These are phyloP conservation scores for Musa schizocarpa DNA, from an alignment of 176 grass and related monocot genomes.

Conservation along the genomic window DNA sequence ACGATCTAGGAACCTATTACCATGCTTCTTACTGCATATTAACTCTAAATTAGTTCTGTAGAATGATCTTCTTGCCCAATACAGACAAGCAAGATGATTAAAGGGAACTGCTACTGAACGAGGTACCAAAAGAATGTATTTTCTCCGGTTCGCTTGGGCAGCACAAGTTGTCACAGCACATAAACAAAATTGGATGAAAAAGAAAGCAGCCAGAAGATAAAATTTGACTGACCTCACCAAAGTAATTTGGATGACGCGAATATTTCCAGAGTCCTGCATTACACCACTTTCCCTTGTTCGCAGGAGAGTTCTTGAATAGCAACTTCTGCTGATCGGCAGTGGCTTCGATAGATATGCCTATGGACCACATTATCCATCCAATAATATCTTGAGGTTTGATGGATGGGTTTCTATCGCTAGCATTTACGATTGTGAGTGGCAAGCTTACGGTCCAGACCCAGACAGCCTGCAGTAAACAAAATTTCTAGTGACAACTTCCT, in stretches of 20 bases:
- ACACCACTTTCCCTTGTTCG: constrained; percentile 80
- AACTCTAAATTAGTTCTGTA: too few relatives aligned
- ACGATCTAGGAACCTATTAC: too few relatives aligned
- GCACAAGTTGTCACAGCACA: neutral
- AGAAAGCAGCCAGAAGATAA: neutral
- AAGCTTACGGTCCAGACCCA: constrained; percentile 94
- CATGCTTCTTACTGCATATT: too few relatives aligned
- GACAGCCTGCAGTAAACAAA: constrained; percentile 41
- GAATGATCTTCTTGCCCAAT: neutral
- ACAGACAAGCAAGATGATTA: neutral
- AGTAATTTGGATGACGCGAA: constrained; percentile 92
- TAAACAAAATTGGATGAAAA: neutral
- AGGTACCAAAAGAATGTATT: neutral
- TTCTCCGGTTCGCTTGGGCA: neutral
- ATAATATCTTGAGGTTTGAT: constrained; percentile 69
- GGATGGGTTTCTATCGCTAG: constrained; percentile 52
- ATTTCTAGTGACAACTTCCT: neutral
- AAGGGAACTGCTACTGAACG: neutral
- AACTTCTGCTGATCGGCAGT: constrained; percentile 87
- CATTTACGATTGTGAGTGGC: constrained; percentile 85
- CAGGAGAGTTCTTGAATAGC: constrained; percentile 64
- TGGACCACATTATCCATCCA: constrained; percentile 88
- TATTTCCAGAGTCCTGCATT: constrained; percentile 76
- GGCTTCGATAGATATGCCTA: constrained; percentile 56
- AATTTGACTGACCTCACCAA: constrained; percentile 61